phyloP scores from a whole-genome alignment of 2,329 filamentous ascomycete genomes.

The Emericellopsis atlantica region DNA sequence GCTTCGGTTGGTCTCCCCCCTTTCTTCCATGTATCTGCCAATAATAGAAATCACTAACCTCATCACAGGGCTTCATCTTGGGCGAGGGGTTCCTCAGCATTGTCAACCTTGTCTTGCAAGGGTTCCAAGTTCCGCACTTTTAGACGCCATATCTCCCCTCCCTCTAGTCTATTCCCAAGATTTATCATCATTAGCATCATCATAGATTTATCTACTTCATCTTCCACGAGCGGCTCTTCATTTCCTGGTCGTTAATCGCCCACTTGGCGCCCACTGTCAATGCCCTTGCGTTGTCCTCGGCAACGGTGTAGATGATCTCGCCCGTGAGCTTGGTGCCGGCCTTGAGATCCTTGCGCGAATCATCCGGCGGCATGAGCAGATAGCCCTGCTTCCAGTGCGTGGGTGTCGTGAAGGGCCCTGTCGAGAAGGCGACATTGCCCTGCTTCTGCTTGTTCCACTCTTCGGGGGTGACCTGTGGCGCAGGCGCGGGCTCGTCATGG shows the following conservation, averaged over 20 bases:
- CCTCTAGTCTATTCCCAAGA: background rate
- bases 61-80: constrained; percentile 63
- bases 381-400: constrained; percentile 91
- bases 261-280: constrained; percentile 54
- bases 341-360: constrained; percentile 30
- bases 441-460: constrained; percentile 44
- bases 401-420: constrained; percentile 59
- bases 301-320: constrained; percentile 56
- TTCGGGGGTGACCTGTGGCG: constrained; percentile 42
- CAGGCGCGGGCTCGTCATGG: constrained; percentile 33
- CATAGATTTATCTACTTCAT: constrained; percentile 21
- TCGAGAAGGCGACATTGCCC: constrained; percentile 74
- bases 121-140: constrained; percentile 61
- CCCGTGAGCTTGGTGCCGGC: constrained; percentile 50
- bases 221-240: constrained; percentile 36
- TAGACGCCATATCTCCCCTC: constrained; percentile 15
- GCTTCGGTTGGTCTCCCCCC: constrained; percentile 42
- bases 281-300: constrained; percentile 55
- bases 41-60: constrained; percentile 2
- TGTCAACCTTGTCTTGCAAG: constrained; percentile 74
- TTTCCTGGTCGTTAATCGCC: constrained; percentile 29
- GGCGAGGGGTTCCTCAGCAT: constrained; percentile 90
- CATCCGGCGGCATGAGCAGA: constrained; percentile 52
- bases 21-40: constrained; percentile 3
- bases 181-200: constrained; percentile 1